These are phyloP conservation scores for Exophiala aquamarina DNA, from an alignment of 2,329 filamentous ascomycete species.

Conservation along the genomic window DNA sequence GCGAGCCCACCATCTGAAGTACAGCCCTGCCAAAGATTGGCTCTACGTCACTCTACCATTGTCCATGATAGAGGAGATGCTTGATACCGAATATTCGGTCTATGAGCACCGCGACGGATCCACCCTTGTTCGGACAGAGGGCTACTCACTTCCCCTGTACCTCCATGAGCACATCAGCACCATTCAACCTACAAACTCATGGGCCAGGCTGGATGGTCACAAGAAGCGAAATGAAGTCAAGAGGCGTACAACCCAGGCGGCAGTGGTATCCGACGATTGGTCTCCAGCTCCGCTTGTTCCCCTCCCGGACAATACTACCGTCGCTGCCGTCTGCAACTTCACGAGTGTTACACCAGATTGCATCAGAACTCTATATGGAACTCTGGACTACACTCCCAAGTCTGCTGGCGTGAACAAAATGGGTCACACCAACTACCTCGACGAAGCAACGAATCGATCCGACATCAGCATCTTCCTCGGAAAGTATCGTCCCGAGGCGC, in stretches of 20 bases:
- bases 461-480: slow-evolving; percentile 39
- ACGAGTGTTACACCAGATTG: slow-evolving; percentile 54
- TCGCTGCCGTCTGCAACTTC: slow-evolving; percentile 49
- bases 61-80: slow-evolving; percentile 15
- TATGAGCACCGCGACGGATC: slow-evolving; percentile 21
- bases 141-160: slow-evolving; percentile 22
- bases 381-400: slow-evolving; percentile 53
- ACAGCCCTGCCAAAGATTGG: slow-evolving; percentile 24
- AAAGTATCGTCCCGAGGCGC: slow-evolving; percentile 38
- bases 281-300: slow-evolving; percentile 10
- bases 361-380: slow-evolving; percentile 55
- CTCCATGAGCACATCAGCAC: slow-evolving; percentile 25
- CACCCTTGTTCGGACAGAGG: slow-evolving; percentile 20
- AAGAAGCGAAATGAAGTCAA: slow-evolving; percentile 13
- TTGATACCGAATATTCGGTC: slow-evolving; percentile 23
- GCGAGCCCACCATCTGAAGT: slow-evolving; percentile 33
- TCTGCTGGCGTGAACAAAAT: slow-evolving; percentile 43
- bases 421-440: slow-evolving; percentile 48
- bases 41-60: slow-evolving; percentile 20
- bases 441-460: slow-evolving; percentile 48
- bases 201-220: slow-evolving; percentile 14
- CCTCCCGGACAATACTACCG: slow-evolving; percentile 23
- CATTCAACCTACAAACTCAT: slow-evolving; percentile 25
- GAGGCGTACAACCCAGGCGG: slow-evolving; percentile 15
- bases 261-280: slow-evolving; percentile 14